Conservation (phyloP, 169 alveolate genomes). For the Plasmodium reichenowi region DNA sequence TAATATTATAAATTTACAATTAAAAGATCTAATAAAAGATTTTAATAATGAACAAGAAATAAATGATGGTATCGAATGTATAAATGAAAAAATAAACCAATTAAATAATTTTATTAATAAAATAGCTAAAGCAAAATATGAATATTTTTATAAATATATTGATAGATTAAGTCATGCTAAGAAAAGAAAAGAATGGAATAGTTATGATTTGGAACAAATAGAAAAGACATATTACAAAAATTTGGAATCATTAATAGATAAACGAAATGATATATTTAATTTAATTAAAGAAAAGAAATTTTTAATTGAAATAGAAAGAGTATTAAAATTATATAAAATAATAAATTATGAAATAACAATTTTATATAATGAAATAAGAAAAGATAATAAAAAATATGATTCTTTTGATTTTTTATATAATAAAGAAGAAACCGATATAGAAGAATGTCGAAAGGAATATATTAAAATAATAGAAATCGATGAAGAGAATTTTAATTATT, state of each 20-base stretch:
- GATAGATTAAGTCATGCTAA: constrained; percentile 25
- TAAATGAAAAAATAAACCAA: constrained; percentile 38
- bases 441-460: background rate
- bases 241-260: constrained; percentile 30
- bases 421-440: constrained; percentile 11
- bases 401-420: constrained; percentile 2
- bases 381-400: constrained; percentile 6
- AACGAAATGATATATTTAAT: constrained; percentile 10
- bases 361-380: constrained; percentile 23
- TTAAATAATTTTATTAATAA: constrained; percentile 51
- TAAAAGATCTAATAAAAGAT: constrained; percentile 49
- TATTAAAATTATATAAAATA: constrained; percentile 43
- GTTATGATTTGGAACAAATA: constrained; percentile 15
- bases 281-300: constrained; percentile 50
- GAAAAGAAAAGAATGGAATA: constrained; percentile 26
- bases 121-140: constrained; percentile 55
- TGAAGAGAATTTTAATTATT: background rate
- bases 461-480: constrained; percentile 6
- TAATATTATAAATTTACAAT: constrained; percentile 27
- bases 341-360: constrained; percentile 19
- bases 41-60: constrained; percentile 45
- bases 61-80: constrained; percentile 34
- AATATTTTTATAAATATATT: constrained; percentile 65
- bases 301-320: constrained; percentile 65
- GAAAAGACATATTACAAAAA: constrained; percentile 10